phyloP scores from a whole-genome alignment of 306 rosid genomes.

The Pyrus betulifolia region DNA sequence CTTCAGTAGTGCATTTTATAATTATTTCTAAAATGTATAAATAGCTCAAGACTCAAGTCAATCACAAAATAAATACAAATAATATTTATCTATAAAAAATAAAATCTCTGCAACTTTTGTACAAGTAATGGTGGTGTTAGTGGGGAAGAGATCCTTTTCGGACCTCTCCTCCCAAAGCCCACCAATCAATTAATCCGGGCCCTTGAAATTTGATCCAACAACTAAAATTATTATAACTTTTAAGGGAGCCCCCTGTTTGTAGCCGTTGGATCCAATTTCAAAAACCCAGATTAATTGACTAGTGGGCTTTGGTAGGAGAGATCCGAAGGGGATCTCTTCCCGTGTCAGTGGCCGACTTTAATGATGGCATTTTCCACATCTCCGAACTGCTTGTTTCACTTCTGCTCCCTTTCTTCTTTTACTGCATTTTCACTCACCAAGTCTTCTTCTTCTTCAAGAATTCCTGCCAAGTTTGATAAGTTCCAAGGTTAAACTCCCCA shows the following conservation, averaged over 20 bases:
- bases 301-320: too few species aligned
- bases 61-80: neutral
- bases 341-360: neutral
- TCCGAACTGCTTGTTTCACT: conserved; percentile 31
- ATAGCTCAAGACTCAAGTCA: neutral
- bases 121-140: neutral
- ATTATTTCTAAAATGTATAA: too few species aligned
- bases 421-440: conserved; percentile 26
- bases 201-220: too few species aligned
- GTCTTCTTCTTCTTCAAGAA: conserved; percentile 23
- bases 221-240: too few species aligned
- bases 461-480: conserved; percentile 75
- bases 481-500: conserved; percentile 50
- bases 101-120: neutral
- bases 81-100: neutral
- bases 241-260: too few species aligned
- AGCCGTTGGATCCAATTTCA: too few species aligned
- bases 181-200: too few species aligned
- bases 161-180: too few species aligned
- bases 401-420: conserved; percentile 5
- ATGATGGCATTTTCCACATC: conserved; percentile 46
- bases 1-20: too few species aligned
- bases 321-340: too few species aligned
- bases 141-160: neutral
- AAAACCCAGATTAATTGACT: too few species aligned